Base-by-base conservation (phyloP, 768 basidiomycete species). In the Cubamyces lactineus region DNA sequence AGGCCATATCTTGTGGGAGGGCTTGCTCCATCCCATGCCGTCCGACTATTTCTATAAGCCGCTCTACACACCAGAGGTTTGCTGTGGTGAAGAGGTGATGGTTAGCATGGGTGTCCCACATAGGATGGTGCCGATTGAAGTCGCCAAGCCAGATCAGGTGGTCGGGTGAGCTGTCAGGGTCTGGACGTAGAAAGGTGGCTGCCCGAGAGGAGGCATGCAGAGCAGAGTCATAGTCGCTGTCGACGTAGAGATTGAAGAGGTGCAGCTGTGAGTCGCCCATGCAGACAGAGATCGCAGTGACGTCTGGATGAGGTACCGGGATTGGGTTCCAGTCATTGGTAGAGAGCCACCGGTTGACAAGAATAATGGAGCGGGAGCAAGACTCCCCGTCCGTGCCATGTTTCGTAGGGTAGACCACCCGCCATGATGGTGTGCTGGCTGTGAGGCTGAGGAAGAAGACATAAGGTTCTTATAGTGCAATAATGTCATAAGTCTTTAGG, bases 191-290 rank as follows among this genome's bases (percentile, higher is more conserved):
- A 2, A 23, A 21, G 11, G 24, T 41, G 9, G 55, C 52, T 19
- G 42, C 54, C 6, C 43, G 17, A 0, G 57, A 53, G 3, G 72
- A 54, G 0, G 55, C 58, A 21, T 24, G 34, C 0, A 75, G 50
- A 0, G 66, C 67, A 11, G 68, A n/a, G n/a, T 70, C 42, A 49
- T 75, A 47, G 0, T 62, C 59, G 17, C 73, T 63, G 66, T 77
- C 70, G 28, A 75, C 76, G 68, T 81, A 81, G 6, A 80, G 66
- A 65, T 79, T 80, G 70, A 78, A 66, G 0, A 80, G 66, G 2
- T 62, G 24, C 26, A 78, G 3, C 2, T 16, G 53, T 0, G 66
- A 65, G 5, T 53, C 50, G 4, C 11, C 24, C 1, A 65, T 70
- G 6, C 11, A 21, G 12, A 78, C 17, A 5, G 69, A 57, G 17